Evolutionary conservation across 2,329 filamentous ascomycete genomes (phyloP), one percentile per base, ranked within the genome.

Genomic region (Fusarium fujikuroi): DNA sequence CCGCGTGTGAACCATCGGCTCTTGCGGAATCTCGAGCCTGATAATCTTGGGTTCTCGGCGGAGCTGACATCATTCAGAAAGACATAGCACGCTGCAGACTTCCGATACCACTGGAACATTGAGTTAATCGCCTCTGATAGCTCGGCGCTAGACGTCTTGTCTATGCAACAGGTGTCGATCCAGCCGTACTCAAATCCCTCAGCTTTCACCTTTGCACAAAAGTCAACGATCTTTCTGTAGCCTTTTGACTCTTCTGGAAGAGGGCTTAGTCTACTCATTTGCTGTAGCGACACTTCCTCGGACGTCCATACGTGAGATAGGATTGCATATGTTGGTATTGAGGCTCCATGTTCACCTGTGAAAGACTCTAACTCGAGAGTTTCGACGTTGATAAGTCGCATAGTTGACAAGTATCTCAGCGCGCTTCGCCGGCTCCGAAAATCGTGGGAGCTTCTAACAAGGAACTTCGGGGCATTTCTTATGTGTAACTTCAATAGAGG

Each of bases 321-420:
- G 8, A 68, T 68, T 3, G 64, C 37, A 23, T 68, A 68, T 19
- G 40, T 23, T 15, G 66, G 66, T 18, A 68, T 37, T 5, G 39
- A 50, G 3, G 49, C 47, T 16, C 64, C 64, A 7, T 49, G 15
- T 4, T 68, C 66, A n/a, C 64, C 56, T 7, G 53, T 30, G 21
- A 68, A 68, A 9, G 49, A 69, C 2, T 68, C 63, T 11, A 68
- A n/a, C 23, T 69, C 56, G 4, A 68, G 57, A 2, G 64, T 40
- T 23, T 63, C 64, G 14, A 68, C 66, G 19, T 68, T 69, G 36
- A 68, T 69, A 4, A 68, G 66, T 3, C 66, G 66, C 66, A 68
- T 68, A 2, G n/a, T 43, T 10, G 54, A 58, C 32, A 58, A 11
- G 18, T 28, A 18, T 28, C 40, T 58, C 9, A 5, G 11, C 4